These are phyloP conservation scores for Ploettnerulaceae sp. DNA, from an alignment of 2,329 filamentous ascomycete species.

Conservation along the genomic window DNA sequence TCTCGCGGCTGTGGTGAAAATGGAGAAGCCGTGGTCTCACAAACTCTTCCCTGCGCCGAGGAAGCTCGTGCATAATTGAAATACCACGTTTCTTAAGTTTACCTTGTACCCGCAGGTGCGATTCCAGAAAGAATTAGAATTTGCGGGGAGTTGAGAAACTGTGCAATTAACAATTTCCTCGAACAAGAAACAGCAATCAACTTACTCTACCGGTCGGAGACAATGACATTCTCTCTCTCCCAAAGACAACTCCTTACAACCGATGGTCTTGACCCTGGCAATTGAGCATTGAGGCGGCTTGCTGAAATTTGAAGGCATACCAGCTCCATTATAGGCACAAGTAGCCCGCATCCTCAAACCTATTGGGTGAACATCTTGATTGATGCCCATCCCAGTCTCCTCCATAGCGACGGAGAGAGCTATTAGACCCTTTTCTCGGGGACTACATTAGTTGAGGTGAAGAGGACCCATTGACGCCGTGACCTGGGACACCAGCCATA, in stretches of 20 bases:
- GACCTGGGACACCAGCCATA: no score
- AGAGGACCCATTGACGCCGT: constrained; percentile 47
- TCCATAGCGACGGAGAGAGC: constrained; percentile 44
- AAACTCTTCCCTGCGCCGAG: constrained; percentile 60
- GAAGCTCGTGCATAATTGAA: constrained; percentile 48
- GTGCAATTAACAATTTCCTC: background rate
- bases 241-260: constrained; percentile 35
- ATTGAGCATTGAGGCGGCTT: constrained; percentile 36
- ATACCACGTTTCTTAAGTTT: constrained; percentile 44
- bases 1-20: constrained; percentile 40
- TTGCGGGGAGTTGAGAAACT: constrained; percentile 42
- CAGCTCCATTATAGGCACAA: constrained; percentile 43
- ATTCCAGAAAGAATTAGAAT: constrained; percentile 45
- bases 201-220: constrained; percentile 41
- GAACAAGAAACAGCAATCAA: background rate
- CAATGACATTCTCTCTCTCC: constrained; percentile 41
- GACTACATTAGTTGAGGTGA: constrained; percentile 43
- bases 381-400: constrained; percentile 44
- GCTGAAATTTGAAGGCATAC: constrained; percentile 47
- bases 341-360: constrained; percentile 49
- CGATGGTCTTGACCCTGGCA: constrained; percentile 41
- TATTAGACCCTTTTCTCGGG: constrained; percentile 46
- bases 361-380: constrained; percentile 53
- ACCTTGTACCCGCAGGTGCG: constrained; percentile 36
- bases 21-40: constrained; percentile 35